These are phyloP conservation scores for Bruguiera gymnorhiza DNA, from an alignment of 345 rosid species.

Conservation along the genomic window DNA sequence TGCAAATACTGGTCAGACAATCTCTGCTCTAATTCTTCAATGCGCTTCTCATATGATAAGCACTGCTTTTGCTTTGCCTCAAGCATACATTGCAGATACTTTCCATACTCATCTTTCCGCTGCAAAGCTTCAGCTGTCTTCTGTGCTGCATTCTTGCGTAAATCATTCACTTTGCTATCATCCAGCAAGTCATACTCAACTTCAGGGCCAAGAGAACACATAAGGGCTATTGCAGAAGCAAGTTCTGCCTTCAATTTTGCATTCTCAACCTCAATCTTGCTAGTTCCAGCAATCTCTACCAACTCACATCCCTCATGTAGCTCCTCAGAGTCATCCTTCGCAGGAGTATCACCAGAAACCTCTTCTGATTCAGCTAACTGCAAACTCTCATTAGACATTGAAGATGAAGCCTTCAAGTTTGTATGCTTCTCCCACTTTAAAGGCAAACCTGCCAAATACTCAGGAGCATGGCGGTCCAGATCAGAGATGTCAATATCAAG, in stretches of 20 bases:
- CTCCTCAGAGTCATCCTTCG: conserved; percentile 48
- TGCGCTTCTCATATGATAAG: conserved; percentile 82
- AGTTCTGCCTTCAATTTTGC: conserved; percentile 94
- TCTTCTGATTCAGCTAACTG: conserved; percentile 58
- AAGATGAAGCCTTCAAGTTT: conserved; percentile 52
- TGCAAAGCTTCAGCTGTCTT: conserved; percentile 85
- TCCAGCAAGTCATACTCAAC: conserved; percentile 59
- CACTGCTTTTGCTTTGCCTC: conserved; percentile 72
- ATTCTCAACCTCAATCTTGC: conserved; percentile 93
- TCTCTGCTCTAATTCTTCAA: conserved; percentile 87
- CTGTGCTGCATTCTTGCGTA: conserved; percentile 68
- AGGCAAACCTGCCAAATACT: conserved; percentile 56
- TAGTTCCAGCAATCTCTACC: conserved; percentile 87
- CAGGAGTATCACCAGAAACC: conserved; percentile 35
- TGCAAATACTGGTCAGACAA: conserved; percentile 60
- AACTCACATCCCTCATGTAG: conserved; percentile 63
- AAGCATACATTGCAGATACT: conserved; percentile 69
- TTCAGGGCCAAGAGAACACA: conserved; percentile 65
- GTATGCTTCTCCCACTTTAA: conserved; percentile 49
- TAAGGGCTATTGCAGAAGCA: conserved; percentile 77
- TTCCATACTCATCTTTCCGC: conserved; percentile 71
- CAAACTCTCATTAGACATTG: conserved; percentile 63
- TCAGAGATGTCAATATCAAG: conserved; percentile 75
- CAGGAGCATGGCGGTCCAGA: conserved; percentile 79
- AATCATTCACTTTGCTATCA: conserved; percentile 53